Conservation (phyloP, 345 rosid species). For the Lenwebbia sp. region DNA sequence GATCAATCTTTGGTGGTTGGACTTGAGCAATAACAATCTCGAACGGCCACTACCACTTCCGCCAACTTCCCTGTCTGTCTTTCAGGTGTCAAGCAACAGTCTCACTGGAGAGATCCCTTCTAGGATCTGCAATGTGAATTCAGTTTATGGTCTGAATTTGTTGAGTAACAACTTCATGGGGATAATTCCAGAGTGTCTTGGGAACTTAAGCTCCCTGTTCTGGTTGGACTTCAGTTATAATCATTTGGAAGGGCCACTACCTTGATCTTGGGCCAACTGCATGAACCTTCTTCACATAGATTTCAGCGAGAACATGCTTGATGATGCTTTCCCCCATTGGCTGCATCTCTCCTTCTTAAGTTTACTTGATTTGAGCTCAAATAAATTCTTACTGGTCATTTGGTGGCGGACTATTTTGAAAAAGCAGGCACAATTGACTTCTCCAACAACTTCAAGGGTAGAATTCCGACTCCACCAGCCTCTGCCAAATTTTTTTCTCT, state of each 20-base stretch:
- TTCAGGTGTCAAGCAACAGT: neutral
- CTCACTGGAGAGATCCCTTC: neutral
- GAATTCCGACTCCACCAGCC: neutral
- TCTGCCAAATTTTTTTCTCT: neutral
- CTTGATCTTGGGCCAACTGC: neutral
- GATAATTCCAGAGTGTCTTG: neutral
- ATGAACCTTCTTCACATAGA: neutral
- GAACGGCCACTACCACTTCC: neutral
- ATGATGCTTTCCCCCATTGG: conserved; percentile 1
- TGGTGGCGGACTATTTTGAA: neutral
- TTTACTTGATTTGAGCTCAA: conserved; percentile 3
- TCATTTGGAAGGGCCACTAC: conserved; percentile 1
- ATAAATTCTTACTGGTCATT: conserved; percentile 2
- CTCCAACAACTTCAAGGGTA: neutral
- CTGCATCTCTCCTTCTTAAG: neutral
- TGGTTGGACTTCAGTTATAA: neutral
- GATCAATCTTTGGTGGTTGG: neutral
- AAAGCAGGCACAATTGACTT: conserved; percentile 5
- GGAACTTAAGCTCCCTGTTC: neutral
- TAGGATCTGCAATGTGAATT: neutral
- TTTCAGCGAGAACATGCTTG: neutral
- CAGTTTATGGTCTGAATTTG: neutral
- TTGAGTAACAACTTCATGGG: neutral
- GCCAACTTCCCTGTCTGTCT: neutral
- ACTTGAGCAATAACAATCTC: neutral